These are phyloP conservation scores for Tuber melanosporum DNA, from an alignment of 495 filamentous ascomycete species.

Conservation along the genomic window DNA sequence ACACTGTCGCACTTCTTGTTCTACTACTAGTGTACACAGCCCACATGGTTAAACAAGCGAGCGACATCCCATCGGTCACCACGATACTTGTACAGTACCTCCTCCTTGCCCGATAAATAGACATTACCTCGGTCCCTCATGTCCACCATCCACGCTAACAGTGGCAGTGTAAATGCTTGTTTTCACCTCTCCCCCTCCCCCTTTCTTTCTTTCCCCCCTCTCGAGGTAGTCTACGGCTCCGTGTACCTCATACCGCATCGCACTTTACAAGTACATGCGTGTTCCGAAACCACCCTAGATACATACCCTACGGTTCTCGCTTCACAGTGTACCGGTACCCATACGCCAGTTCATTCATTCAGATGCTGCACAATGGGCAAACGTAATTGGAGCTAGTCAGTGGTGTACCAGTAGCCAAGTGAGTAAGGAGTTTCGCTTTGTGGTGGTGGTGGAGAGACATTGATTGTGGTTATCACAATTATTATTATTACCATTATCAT, in stretches of 20 bases:
- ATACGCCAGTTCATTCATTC: not conserved
- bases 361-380: not conserved
- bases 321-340: not conserved
- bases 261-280: not conserved
- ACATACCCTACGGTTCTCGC: not conserved
- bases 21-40: not conserved
- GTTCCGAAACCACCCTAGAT: not conserved
- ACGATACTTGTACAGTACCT: not conserved
- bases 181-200: not conserved
- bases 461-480: not conserved
- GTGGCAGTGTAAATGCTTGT: conserved; percentile 2
- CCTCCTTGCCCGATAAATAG: not conserved
- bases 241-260: not conserved
- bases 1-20: not conserved
- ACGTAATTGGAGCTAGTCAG: not conserved
- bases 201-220: not conserved
- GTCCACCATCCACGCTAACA: not conserved
- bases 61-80: not conserved
- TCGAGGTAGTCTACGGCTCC: not conserved
- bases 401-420: not conserved
- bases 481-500: not conserved
- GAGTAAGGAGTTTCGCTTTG: not conserved
- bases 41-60: not conserved
- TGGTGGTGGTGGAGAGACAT: conserved; percentile 2
- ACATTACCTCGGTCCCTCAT: not conserved